Evolutionary conservation across 2,329 filamentous ascomycete genomes (phyloP), one percentile per base, ranked within the genome.

Genomic region (Fusarium brachygibbosum): DNA sequence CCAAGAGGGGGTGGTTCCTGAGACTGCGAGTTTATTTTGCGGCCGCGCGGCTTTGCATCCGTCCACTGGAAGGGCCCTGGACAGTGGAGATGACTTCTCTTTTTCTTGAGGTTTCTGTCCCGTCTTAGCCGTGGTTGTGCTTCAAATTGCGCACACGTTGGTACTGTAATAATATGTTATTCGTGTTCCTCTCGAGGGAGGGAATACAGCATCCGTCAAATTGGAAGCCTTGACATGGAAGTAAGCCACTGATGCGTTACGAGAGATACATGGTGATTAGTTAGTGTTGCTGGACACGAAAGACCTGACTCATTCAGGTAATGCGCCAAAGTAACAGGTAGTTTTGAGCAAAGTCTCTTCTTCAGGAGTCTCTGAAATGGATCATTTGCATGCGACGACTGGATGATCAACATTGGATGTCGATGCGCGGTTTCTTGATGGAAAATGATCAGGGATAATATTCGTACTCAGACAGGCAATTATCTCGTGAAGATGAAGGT

Each of bases 11-110:
- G 42, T 46, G 50, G 51, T 58, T 48, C 60, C 65, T 68, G 60
- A 69, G 65, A 66, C 66, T 66, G 65, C 38, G 61, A 69, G 66
- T 69, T 62, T 69, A 69, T 69, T 69, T 56, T 69, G 66, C 46
- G 66, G 66, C 61, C 66, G 66, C 66, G 66, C 66, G 66, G 66
- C 66, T 69, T 69, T 54, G 46, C 61, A 44, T 61, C 57, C 63
- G 45, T 69, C 66, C 66, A 69, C 51, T 69, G 38, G 41, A 63
- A 58, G 51, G 63, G 66, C 55, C 61, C 61, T 62, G 56, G 45
- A n/a, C 32, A 66, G 65, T 56, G 65, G 65, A 42, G 54, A 63
- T 53, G 66, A 38, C 61, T 49, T 69, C 61, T 69, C 60, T 69
- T 69, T 50, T 63, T 66, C 50, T 67, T 32, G 54, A 55, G 42